Evolutionary conservation across 352 stramenopile genomes (phyloP), one percentile per base, ranked within the genome.

Genomic region (Pythium monospermum): DNA sequence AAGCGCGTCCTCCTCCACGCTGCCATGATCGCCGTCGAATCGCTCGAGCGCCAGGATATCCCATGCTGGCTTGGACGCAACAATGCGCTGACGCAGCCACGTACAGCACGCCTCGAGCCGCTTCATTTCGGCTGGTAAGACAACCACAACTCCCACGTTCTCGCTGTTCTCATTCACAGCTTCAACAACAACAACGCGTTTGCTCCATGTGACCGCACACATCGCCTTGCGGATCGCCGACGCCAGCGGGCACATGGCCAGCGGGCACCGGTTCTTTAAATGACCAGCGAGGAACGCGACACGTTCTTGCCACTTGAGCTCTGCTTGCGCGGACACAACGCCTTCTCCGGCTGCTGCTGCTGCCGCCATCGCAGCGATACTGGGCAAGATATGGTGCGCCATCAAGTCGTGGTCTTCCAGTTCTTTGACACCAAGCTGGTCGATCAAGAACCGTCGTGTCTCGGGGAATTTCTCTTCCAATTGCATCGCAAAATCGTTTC

Each of bases 351-450:
- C 7, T 35, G 7, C 30, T 35, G 30, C 30, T 13, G 30, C 30
- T 13, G 13, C 30, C 8, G 13, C 19, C 21, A 18, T 42, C 27
- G 16, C 10, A 18, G 57, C 27, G 47, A 88, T 68, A 41, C 71
- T 64, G 0, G 78, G 76, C 0, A 90, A 27, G 4, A 92, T 64
- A 38, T 90, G 67, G 38, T 83, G 79, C 0, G 49, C 52, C 25
- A 89, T 83, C 21, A 92, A 47, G n/a, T 92, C 73, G 27, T 88
- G 79, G 48, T 85, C 76, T 44, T 78, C 61, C 42, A 89, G 68
- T 19, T 76, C 67, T 49, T 83, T 81, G 28, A 92, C 42, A 3
- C 81, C 73, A 15, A 83, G 59, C 7, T 85, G 59, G 2, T 69
- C 64, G 25, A 74, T 49, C 53, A 90, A 18, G 19, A 92, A 92